Conservation (phyloP, 139 green algal genomes). For the Spirogloea muscicola region DNA sequence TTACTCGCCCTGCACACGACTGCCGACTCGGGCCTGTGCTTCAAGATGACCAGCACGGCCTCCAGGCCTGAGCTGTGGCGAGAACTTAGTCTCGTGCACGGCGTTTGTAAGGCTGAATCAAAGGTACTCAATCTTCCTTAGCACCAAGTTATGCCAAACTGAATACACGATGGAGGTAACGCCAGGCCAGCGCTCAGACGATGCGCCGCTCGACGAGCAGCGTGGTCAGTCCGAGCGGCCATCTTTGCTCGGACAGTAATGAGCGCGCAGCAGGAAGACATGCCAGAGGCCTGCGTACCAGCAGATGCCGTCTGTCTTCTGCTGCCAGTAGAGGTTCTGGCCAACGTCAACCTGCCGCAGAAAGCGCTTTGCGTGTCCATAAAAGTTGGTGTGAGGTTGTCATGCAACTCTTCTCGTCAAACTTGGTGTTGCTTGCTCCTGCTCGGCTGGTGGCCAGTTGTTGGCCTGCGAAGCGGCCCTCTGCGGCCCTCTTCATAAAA, state of each 20-base stretch:
- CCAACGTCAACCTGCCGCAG: too few relatives aligned
- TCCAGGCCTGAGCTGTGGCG: neutral
- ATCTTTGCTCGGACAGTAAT: too few relatives aligned
- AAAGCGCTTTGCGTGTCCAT: too few relatives aligned
- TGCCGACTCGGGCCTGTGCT: slow-evolving; percentile 16
- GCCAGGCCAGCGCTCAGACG: neutral
- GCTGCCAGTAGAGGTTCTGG: too few relatives aligned
- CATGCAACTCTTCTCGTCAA: too few relatives aligned
- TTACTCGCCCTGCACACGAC: slow-evolving; percentile 42
- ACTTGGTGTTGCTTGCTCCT: too few relatives aligned
- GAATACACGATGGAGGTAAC: neutral
- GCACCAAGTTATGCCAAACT: neutral
- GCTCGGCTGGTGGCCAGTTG: too few relatives aligned
- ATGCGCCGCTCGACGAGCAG: neutral
- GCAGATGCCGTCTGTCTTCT: too few relatives aligned
- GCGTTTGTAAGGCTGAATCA: slow-evolving; percentile 24
- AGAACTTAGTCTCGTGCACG: slow-evolving; percentile 28
- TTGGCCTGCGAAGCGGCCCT: too few relatives aligned
- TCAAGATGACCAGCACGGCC: slow-evolving; percentile 20
- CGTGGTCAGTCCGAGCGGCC: too few relatives aligned
- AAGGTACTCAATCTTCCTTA: slow-evolving; percentile 17
- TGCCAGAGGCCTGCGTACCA: neutral
- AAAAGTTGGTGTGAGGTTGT: too few relatives aligned
- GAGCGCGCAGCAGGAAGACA: neutral
- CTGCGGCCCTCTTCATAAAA: too few relatives aligned